phyloP scores from a whole-genome alignment of 345 rosid species.

The Crucihimalaya himalaica region DNA sequence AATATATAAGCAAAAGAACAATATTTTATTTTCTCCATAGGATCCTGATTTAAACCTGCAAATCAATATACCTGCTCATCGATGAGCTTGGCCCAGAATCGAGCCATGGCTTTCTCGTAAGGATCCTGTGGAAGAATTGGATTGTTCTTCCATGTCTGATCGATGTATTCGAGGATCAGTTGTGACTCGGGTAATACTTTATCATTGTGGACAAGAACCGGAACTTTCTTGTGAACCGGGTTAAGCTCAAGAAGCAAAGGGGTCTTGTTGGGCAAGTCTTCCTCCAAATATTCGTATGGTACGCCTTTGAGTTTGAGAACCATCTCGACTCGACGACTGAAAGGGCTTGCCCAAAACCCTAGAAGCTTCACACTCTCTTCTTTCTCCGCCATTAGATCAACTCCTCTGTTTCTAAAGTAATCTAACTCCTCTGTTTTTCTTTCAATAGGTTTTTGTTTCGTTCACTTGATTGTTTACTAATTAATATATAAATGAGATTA shows the following conservation, averaged over 20 bases:
- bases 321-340: slow-evolving; percentile 36
- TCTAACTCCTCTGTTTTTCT: background rate
- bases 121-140: slow-evolving; percentile 48
- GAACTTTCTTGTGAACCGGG: slow-evolving; percentile 44
- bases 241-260: slow-evolving; percentile 38
- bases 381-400: background rate
- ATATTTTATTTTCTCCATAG: background rate
- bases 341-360: slow-evolving; percentile 45
- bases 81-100: slow-evolving; percentile 46
- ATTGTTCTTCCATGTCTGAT: slow-evolving; percentile 44
- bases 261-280: slow-evolving; percentile 41
- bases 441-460: background rate
- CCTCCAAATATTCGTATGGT: slow-evolving; percentile 42
- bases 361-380: slow-evolving; percentile 44
- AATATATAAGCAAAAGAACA: background rate
- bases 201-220: slow-evolving; percentile 46
- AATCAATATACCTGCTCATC: slow-evolving; percentile 32
- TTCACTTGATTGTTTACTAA: background rate
- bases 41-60: background rate
- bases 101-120: slow-evolving; percentile 44
- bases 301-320: slow-evolving; percentile 48
- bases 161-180: slow-evolving; percentile 47
- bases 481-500: background rate
- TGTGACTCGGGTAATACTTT: slow-evolving; percentile 41
- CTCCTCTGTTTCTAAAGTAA: background rate